Evolutionary conservation across 2,329 filamentous ascomycete genomes (phyloP).

Genomic region (Fusarium praegraminearum): DNA sequence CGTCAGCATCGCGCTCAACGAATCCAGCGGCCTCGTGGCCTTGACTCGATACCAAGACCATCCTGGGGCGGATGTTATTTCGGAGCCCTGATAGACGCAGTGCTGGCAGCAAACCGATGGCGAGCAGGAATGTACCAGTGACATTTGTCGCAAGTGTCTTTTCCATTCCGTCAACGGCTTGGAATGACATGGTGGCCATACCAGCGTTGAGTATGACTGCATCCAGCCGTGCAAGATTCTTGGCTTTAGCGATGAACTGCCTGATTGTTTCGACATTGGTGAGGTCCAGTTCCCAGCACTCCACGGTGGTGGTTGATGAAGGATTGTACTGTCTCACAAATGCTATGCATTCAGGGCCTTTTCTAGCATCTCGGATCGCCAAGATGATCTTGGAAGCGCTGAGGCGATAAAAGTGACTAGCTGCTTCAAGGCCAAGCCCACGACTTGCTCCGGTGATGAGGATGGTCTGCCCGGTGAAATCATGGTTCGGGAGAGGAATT

Average conservation of each 20-base stretch:
- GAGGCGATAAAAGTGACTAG: constrained; percentile 4
- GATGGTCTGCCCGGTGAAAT: not conserved
- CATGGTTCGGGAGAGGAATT: constrained; percentile 1
- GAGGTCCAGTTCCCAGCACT: constrained; percentile 8
- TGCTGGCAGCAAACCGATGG: constrained; percentile 10
- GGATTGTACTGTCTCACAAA: not conserved
- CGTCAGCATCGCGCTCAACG: not conserved
- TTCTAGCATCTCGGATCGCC: not conserved
- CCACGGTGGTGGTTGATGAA: not conserved
- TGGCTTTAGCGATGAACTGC: not conserved
- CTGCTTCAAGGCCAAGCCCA: constrained; percentile 7
- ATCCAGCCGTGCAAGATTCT: not conserved
- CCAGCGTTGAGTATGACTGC: constrained; percentile 1
- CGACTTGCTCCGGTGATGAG: constrained; percentile 5
- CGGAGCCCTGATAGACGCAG: constrained; percentile 6
- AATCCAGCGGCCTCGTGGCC: not conserved
- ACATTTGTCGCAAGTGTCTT: constrained; percentile 20
- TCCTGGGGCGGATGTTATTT: not conserved
- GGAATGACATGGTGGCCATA: constrained; percentile 6
- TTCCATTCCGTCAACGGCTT: constrained; percentile 13
- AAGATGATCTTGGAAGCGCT: constrained; percentile 1
- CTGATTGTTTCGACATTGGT: constrained; percentile 4
- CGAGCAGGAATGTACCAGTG: constrained; percentile 17
- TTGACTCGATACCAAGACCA: not conserved
- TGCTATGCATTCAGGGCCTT: not conserved